Evolutionary conservation across 257 asterid genomes (phyloP).

Genomic region (Anisodus acutangulus): DNA sequence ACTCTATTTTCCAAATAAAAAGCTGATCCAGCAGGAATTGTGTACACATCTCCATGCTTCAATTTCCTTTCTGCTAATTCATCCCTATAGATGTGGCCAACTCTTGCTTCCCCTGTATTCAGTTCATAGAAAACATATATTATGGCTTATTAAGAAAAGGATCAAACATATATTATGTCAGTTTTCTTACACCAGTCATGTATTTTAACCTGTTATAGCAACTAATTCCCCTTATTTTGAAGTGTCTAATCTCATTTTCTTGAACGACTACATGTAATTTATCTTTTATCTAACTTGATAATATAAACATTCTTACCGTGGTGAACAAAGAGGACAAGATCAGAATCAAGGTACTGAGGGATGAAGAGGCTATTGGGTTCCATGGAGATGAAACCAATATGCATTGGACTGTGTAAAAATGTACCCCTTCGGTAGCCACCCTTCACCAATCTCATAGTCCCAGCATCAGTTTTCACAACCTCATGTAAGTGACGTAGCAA

Average conservation of each 20-base stretch:
- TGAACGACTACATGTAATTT: too few relatives aligned
- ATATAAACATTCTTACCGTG: conserved; percentile 47
- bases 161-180: background rate
- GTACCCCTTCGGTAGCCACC: conserved; percentile 38
- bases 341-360: conserved; percentile 91
- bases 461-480: conserved; percentile 73
- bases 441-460: conserved; percentile 63
- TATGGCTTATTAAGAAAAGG: too few relatives aligned
- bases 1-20: background rate
- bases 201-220: too few relatives aligned
- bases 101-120: conserved; percentile 18
- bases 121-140: background rate
- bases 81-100: background rate
- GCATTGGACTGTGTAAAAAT: conserved; percentile 46
- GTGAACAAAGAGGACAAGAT: conserved; percentile 73
- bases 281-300: too few relatives aligned
- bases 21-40: conserved; percentile 16
- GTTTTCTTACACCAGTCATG: too few relatives aligned
- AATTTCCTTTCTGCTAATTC: conserved; percentile 6
- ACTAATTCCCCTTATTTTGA: too few relatives aligned
- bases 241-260: too few relatives aligned
- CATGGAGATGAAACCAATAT: conserved; percentile 82
- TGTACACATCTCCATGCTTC: conserved; percentile 24
- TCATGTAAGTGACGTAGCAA: conserved; percentile 55
- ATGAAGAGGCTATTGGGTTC: conserved; percentile 74